Base-by-base conservation (phyloP, 2,329 filamentous ascomycete genomes). In the Apiospora arundinis region DNA sequence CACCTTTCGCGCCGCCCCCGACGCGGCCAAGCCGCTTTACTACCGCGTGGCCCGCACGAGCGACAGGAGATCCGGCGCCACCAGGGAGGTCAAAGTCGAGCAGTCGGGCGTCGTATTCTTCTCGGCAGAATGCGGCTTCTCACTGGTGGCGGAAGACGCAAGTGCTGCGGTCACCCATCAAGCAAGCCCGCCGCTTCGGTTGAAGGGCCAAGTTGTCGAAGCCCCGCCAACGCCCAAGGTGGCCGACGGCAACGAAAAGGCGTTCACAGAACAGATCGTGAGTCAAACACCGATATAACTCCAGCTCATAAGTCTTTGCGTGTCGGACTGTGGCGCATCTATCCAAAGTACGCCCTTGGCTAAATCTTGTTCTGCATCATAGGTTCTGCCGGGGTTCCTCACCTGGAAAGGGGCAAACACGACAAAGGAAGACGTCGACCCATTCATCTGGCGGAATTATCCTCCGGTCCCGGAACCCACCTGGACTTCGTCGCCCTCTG, bases 31-130 rank as follows among this genome's bases (percentile, higher is more conserved):
- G 28, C 25, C 45, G 9, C 49, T 71, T 42, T 21, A 23, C 4
- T 71, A 71, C 52, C 49, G 56, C 42, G 67, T 71, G n/a, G 67
- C 69, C 40, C 67, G 70, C 52, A 16, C 69, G 8, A 42, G 49
- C 23, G 70, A 71, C 67, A 67, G 70, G 12, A 67, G 70, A 5
- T 69, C 49, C 4, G 25, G 69, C 32, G 52, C 65, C 6, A 49
- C 66, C 42, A 52, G 70, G 11, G 44, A 69, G 14, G 70, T 71
- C 23, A 67, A 71, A 45, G 70, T 42, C 1, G 42, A 45, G 42
- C 42, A 45, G 42, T 16, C 42, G 18, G 56, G 18, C 9, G 52
- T 66, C 23, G 32, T 49, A 32, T 40, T 71, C 14, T 71, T 44
- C 45, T 69, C 18, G 67, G 67, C 28, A 71, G 67, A 25, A 45